phyloP scores from a whole-genome alignment of 2,329 filamentous ascomycete species.

The Herpotrichia juniperi region DNA sequence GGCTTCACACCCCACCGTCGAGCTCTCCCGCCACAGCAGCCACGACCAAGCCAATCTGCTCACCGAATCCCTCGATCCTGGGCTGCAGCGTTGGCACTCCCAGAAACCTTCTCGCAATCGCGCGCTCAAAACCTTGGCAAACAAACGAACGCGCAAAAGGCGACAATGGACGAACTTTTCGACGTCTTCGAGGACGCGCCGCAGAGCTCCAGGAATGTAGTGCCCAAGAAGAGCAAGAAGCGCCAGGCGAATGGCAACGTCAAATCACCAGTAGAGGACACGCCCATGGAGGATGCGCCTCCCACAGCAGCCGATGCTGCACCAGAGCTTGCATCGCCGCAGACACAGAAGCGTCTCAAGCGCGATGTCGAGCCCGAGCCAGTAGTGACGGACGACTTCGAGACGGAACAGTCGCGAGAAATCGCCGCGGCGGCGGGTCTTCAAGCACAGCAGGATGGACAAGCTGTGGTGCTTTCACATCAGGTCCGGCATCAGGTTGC shows the following conservation, averaged over 20 bases:
- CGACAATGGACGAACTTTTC: slow-evolving; percentile 42
- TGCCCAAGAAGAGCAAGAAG: slow-evolving; percentile 72
- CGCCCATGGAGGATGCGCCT: slow-evolving; percentile 52
- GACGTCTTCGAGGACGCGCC: slow-evolving; percentile 51
- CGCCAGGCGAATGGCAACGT: slow-evolving; percentile 81
- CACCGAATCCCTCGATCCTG: not conserved
- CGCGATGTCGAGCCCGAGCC: slow-evolving; percentile 72
- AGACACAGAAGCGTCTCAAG: slow-evolving; percentile 66
- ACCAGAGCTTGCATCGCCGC: slow-evolving; percentile 37
- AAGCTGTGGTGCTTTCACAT: slow-evolving; percentile 84
- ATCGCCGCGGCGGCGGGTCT: slow-evolving; percentile 78
- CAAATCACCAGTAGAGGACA: slow-evolving; percentile 59
- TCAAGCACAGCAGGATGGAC: slow-evolving; percentile 66
- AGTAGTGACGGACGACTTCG: slow-evolving; percentile 89
- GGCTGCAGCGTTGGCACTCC: not conserved
- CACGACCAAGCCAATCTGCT: not conserved
- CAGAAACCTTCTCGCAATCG: not conserved
- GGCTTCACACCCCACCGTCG: not conserved
- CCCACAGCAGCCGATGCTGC: slow-evolving; percentile 23
- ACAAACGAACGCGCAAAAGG: not conserved
- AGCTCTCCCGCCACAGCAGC: not conserved
- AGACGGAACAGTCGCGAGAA: slow-evolving; percentile 93
- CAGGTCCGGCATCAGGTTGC: slow-evolving; percentile 99
- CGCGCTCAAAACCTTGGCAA: not conserved
- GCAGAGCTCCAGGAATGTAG: slow-evolving; percentile 22